A percentile compares a stretch with the other conserved stretches of the same genome.
These are phyloP conservation scores for Nidularia pulvinata DNA, from an alignment of 768 basidiomycete genomes.

Conservation along the genomic window DNA sequence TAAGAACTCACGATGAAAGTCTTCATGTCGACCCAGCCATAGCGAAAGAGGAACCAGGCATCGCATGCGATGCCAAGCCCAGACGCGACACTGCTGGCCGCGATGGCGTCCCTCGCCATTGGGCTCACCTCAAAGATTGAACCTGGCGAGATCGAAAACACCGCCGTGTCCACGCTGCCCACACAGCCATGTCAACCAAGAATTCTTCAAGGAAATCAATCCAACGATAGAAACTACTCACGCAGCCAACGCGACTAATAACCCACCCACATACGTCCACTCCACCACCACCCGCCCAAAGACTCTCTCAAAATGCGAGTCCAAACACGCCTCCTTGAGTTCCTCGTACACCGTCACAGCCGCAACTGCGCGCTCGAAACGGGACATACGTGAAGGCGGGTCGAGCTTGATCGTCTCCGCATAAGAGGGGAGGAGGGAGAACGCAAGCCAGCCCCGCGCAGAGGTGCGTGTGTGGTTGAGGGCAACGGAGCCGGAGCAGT, in stretches of 20 bases:
- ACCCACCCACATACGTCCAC: conserved; percentile 67
- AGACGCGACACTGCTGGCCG: conserved; percentile 56
- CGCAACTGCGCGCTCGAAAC: conserved; percentile 38
- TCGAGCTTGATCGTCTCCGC: conserved; percentile 45
- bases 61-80: conserved; percentile 65
- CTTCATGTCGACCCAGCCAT: conserved; percentile 47
- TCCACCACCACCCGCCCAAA: conserved; percentile 50
- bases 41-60: conserved; percentile 67
- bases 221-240: conserved; percentile 17
- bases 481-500: background rate
- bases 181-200: background rate
- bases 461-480: background rate
- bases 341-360: conserved; percentile 58
- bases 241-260: conserved; percentile 64
- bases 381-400: conserved; percentile 18
- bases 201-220: too few species aligned
- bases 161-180: conserved; percentile 46
- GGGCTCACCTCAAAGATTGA: conserved; percentile 48
- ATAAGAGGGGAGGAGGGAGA: conserved; percentile 33
- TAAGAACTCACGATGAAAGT: conserved; percentile 52
- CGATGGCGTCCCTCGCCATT: conserved; percentile 49
- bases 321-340: conserved; percentile 40
- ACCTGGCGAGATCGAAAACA: conserved; percentile 61
- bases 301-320: conserved; percentile 52
- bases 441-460: conserved; percentile 7